Conservation (phyloP, 2,329 filamentous ascomycete species). For the Pestalotiopsis sp. region DNA sequence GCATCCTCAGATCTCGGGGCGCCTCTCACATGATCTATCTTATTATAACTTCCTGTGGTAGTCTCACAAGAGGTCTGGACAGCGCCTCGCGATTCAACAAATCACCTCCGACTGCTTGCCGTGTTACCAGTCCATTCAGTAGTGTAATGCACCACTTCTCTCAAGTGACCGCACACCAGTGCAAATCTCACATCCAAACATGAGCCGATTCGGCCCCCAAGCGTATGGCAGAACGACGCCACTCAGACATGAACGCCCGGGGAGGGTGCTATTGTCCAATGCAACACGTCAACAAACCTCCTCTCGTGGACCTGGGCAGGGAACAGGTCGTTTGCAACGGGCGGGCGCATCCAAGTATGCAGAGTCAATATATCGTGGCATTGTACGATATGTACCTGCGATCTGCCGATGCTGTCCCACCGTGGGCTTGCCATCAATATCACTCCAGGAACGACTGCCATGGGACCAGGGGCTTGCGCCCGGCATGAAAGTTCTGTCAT, state of each 20-base stretch:
- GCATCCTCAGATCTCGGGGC: background rate
- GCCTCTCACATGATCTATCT: background rate
- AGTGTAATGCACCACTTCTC: background rate
- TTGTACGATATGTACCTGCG: background rate
- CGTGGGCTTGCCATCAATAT: background rate
- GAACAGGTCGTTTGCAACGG: background rate
- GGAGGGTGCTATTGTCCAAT: background rate
- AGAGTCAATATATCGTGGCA: slow-evolving; percentile 5
- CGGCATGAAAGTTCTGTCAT: slow-evolving; percentile 6
- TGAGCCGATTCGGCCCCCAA: background rate
- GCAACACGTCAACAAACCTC: background rate
- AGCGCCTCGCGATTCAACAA: background rate
- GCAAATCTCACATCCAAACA: background rate
- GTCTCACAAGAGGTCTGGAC: background rate
- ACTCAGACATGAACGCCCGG: background rate
- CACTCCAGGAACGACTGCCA: background rate
- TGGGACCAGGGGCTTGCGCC: background rate
- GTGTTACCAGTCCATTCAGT: background rate
- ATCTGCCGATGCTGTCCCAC: slow-evolving; percentile 9
- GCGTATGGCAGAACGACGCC: background rate
- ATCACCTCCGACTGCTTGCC: background rate
- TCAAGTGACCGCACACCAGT: background rate
- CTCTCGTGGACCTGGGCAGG: background rate
- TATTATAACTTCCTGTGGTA: background rate
- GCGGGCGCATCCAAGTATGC: background rate